phyloP scores from a whole-genome alignment of 2,329 filamentous ascomycete species.

The Arthrinium phaeospermum region DNA sequence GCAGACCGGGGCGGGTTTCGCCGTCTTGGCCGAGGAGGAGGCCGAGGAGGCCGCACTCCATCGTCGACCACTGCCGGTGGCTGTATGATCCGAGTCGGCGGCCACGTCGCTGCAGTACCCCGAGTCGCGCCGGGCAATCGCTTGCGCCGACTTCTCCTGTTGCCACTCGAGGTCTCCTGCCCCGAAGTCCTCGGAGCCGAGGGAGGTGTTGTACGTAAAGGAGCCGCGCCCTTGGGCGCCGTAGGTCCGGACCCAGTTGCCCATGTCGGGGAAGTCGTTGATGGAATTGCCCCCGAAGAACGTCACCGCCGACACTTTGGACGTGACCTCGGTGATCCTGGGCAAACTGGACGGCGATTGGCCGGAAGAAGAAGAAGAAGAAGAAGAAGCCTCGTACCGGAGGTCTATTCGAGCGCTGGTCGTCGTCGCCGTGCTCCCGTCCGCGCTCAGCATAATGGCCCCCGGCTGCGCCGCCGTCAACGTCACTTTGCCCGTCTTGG shows the following conservation, averaged over 20 bases:
- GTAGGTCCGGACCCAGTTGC: constrained; percentile 47
- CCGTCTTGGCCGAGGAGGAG: constrained; percentile 22
- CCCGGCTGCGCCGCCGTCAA: constrained; percentile 52
- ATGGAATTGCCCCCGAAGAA: constrained; percentile 57
- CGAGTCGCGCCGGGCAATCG: constrained; percentile 52
- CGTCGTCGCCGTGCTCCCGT: constrained; percentile 50
- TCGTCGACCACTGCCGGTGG: constrained; percentile 11
- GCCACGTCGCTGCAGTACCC: constrained; percentile 54
- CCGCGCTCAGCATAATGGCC: constrained; percentile 56
- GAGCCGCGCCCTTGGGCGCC: constrained; percentile 47
- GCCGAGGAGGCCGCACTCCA: constrained; percentile 22
- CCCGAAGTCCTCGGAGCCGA: constrained; percentile 45
- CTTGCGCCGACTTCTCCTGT: constrained; percentile 39
- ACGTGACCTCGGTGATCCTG: constrained; percentile 53
- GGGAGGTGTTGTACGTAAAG: constrained; percentile 54
- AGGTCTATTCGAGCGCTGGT: constrained; percentile 53
- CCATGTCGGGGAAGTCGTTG: constrained; percentile 55
- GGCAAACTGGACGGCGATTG: constrained; percentile 48
- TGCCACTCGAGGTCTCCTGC: constrained; percentile 46
- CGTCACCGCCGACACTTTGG: constrained; percentile 58
- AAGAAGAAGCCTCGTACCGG: constrained; percentile 48
- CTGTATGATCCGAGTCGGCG: constrained; percentile 30
- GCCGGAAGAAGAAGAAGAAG: constrained; percentile 33
- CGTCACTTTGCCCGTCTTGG: constrained; percentile 56
- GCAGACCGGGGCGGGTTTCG: constrained; percentile 38